phyloP scores from a whole-genome alignment of 495 filamentous ascomycete species.

The Apodospora peruviana region DNA sequence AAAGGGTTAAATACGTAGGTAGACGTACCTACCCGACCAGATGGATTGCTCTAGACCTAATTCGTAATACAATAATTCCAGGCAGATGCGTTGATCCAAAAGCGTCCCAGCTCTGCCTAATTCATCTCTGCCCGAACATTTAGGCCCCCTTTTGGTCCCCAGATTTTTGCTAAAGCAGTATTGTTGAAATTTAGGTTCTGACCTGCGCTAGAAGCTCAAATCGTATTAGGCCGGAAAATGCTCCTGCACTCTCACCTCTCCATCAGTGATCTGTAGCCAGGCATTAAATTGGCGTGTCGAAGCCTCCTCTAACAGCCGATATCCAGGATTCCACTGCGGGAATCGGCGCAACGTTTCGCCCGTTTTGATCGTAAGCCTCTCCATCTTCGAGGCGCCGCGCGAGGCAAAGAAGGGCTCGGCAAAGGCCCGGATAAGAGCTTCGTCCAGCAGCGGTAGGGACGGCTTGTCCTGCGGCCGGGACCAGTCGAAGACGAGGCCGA shows the following conservation, averaged over 20 bases:
- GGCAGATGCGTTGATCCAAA: too few relatives aligned
- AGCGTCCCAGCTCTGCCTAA: too few relatives aligned
- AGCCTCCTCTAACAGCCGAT: background rate
- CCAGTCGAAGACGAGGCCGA: background rate
- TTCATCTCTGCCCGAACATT: too few relatives aligned
- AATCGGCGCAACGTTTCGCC: conserved; percentile 3
- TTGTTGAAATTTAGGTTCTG: too few relatives aligned
- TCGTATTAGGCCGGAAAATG: too few relatives aligned
- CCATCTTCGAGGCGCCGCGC: background rate
- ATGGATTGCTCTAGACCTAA: too few relatives aligned
- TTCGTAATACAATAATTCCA: too few relatives aligned
- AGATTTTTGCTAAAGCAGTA: too few relatives aligned
- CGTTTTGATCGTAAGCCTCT: conserved; percentile 1
- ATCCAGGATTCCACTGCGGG: conserved; percentile 2
- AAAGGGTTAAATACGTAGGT: too few relatives aligned
- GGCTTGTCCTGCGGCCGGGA: background rate
- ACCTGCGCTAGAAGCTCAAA: too few relatives aligned
- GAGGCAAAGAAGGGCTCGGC: conserved; percentile 1
- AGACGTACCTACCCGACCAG: too few relatives aligned
- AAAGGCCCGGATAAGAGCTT: background rate
- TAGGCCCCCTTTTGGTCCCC: too few relatives aligned
- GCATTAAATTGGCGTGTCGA: background rate
- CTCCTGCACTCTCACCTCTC: background rate
- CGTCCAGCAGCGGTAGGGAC: background rate
- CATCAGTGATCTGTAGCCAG: background rate